A percentile compares a stretch with the other conserved stretches of the same genome.
These are phyloP conservation scores for Ogataea siamensis DNA, from an alignment of 805 yeast species.

Conservation along the genomic window DNA sequence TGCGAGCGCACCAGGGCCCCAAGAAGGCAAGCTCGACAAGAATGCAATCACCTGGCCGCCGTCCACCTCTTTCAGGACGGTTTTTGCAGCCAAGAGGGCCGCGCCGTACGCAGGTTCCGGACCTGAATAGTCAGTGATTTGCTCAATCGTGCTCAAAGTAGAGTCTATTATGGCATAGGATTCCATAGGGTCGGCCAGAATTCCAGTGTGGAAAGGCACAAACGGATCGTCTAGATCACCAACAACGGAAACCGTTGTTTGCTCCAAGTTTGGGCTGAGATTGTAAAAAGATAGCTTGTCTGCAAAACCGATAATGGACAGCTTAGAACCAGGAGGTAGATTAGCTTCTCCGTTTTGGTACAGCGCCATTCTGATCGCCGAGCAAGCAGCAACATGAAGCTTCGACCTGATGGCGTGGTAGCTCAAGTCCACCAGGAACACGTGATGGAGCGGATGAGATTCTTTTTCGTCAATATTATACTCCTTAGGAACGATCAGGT, in stretches of 20 bases:
- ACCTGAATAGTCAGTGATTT: slow-evolving; percentile 37
- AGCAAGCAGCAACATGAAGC: slow-evolving; percentile 62
- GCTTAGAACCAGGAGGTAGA: slow-evolving; percentile 44
- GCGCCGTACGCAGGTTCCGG: slow-evolving; percentile 76
- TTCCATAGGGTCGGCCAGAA: slow-evolving; percentile 77
- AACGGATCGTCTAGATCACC: slow-evolving; percentile 76
- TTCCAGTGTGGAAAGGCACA: slow-evolving; percentile 73
- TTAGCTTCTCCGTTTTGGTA: slow-evolving; percentile 32
- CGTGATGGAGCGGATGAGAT: slow-evolving; percentile 55
- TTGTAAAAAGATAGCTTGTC: slow-evolving; percentile 70
- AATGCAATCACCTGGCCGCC: slow-evolving; percentile 82
- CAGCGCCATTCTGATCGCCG: slow-evolving; percentile 62
- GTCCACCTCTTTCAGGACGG: slow-evolving; percentile 60
- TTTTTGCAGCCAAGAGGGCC: slow-evolving; percentile 66
- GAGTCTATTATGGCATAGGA: slow-evolving; percentile 62
- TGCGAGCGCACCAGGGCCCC: slow-evolving; percentile 75
- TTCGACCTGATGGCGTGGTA: slow-evolving; percentile 57
- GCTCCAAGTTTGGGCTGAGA: slow-evolving; percentile 52
- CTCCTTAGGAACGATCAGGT: slow-evolving; percentile 70
- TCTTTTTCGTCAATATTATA: slow-evolving; percentile 53
- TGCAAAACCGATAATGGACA: slow-evolving; percentile 78
- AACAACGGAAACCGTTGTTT: slow-evolving; percentile 57
- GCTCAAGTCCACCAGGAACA: slow-evolving; percentile 71
- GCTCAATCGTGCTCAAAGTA: slow-evolving; percentile 61
- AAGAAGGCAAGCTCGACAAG: slow-evolving; percentile 67